Evolutionary conservation across 129 eudicot species (phyloP).

Genomic region (Chrysanthemum makinoi): DNA sequence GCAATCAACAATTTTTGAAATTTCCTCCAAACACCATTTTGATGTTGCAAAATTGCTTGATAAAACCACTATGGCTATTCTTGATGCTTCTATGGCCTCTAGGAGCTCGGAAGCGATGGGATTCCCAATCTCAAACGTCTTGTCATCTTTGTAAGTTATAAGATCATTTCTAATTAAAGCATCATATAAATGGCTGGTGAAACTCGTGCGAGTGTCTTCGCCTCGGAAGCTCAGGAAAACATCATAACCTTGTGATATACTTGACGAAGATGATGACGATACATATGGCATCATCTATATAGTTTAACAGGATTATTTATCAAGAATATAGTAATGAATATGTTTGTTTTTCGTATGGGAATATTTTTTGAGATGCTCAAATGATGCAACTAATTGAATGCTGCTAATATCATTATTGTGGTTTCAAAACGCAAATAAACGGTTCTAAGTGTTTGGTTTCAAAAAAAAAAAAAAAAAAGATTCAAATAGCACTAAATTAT

Average conservation of each 20-base stretch:
- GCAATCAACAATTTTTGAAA: not conserved
- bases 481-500: no score
- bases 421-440: no score
- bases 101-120: slow-evolving; percentile 4
- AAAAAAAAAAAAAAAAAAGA: no score
- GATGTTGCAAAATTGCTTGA: not conserved
- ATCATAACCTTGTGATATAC: not conserved
- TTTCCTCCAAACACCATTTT: slow-evolving; percentile 10
- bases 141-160: slow-evolving; percentile 1
- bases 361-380: no score
- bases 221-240: slow-evolving; percentile 1
- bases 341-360: no score
- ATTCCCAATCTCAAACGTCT: not conserved
- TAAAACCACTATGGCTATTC: not conserved
- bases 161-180: not conserved
- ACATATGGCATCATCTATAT: not conserved
- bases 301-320: no score
- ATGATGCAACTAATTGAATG: no score
- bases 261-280: not conserved
- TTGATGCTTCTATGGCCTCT: not conserved
- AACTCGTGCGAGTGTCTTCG: not conserved
- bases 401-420: no score
- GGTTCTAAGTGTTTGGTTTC: no score
- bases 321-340: no score
- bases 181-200: slow-evolving; percentile 1